These are phyloP conservation scores for Diaporthe sp. DNA, from an alignment of 2,329 filamentous ascomycete genomes.

Conservation along the genomic window DNA sequence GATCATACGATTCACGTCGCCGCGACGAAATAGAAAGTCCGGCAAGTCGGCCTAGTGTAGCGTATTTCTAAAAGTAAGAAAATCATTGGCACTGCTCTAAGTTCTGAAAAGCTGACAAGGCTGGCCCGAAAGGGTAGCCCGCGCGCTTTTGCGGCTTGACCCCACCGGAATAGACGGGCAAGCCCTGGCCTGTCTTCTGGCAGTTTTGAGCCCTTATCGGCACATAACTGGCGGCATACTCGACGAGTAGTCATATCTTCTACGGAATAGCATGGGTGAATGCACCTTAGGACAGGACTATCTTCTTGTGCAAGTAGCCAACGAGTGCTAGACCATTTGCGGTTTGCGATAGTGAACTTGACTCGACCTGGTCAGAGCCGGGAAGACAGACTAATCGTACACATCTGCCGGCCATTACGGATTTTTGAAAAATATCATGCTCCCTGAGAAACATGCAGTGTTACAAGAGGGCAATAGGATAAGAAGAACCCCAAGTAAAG, in stretches of 20 bases:
- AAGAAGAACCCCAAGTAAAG: neutral
- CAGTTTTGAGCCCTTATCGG: neutral
- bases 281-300: neutral
- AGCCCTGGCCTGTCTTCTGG: neutral
- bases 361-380: neutral
- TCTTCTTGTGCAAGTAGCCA: neutral
- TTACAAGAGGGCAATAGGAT: neutral
- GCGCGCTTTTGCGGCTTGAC: neutral
- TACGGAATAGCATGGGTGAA: neutral
- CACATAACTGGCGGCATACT: neutral
- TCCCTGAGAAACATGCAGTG: neutral
- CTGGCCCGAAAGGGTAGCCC: neutral
- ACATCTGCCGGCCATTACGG: too few species aligned
- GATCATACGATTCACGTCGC: neutral
- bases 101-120: neutral
- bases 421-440: neutral
- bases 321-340: neutral
- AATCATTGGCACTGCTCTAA: neutral
- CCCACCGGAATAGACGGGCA: neutral
- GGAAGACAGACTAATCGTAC: too few species aligned
- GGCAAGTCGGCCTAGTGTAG: neutral
- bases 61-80: too few species aligned
- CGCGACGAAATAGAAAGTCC: slow-evolving; percentile 1
- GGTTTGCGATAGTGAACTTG: neutral
- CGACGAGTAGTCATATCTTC: neutral